Evolutionary conservation across 78 protist species (phyloP), one percentile per base, ranked within the genome.

Genomic region (Dictyostelium purpureum): DNA sequence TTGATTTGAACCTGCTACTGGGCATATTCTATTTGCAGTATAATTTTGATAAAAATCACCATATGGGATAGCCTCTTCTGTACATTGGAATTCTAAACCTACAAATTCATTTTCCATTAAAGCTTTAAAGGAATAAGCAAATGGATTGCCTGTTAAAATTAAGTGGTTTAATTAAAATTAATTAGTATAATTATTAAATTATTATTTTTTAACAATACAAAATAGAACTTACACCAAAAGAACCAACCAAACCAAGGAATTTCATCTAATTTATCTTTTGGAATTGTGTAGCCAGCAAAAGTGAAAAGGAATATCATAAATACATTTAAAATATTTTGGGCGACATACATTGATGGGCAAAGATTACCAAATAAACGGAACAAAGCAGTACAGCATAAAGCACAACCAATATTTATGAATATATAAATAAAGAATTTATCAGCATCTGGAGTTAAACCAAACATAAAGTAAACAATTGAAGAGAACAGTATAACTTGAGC

Each of bases 181-280:
- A 87, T 40, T 26, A 26, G 38, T 24, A 24, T 57, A 57, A 57
- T n/a, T n/a, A n/a, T n/a, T n/a, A n/a, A n/a, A n/a, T n/a, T n/a
- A n/a, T n/a, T n/a, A n/a, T n/a, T n/a, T n/a, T n/a, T n/a, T n/a
- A n/a, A n/a, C n/a, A n/a, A n/a, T n/a, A n/a, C n/a, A n/a, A n/a
- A n/a, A n/a, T n/a, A n/a, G n/a, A n/a, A n/a, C n/a, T 87, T 87
- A 45, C 69, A n/a, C 81, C 78, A 87, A 54, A 70, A 73, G 79
- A 87, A 79, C 89, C 89, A 81, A 21, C 35, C 31, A 26, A 81
- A 74, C 81, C 81, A 74, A 24, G 92, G 81, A 31, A 33, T 49
- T n/a, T n/a, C n/a, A 38, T 73, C 82, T 81, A 87, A 52, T 70
- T 87, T 87, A 10, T 6, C 54, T n/a, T 71, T 63, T 26, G 92